A percentile compares a stretch with the other conserved stretches of the same genome.
Evolutionary conservation across 331 rosid species (phyloP).

Genomic region (Acacia concinna): DNA sequence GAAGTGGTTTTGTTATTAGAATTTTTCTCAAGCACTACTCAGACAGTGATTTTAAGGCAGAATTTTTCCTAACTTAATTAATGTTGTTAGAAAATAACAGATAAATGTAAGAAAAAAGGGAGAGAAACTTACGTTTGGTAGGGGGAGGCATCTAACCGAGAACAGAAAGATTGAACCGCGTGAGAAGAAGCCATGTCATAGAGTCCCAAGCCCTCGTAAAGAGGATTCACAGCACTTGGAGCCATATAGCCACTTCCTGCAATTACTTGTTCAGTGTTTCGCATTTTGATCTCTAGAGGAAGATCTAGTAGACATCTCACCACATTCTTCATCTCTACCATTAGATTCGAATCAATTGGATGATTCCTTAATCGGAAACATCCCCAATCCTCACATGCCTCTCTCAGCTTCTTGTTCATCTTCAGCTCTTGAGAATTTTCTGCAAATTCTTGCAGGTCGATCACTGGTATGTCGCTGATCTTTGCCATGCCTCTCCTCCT

Average conservation of each 20-base stretch:
- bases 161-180: conserved; percentile 37
- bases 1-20: not conserved
- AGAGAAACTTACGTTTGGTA: conserved; percentile 33
- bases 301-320: conserved; percentile 42
- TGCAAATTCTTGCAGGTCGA: conserved; percentile 22
- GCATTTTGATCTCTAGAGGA: conserved; percentile 45
- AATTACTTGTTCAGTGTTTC: conserved; percentile 31
- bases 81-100: not conserved
- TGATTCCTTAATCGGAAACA: conserved; percentile 57
- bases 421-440: conserved; percentile 7
- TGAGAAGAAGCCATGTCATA: conserved; percentile 45
- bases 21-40: not conserved
- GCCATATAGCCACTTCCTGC: conserved; percentile 49
- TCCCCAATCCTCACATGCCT: conserved; percentile 51
- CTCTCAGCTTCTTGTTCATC: conserved; percentile 35
- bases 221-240: conserved; percentile 35
- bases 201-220: conserved; percentile 53
- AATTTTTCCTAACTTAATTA: not conserved
- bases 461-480: not conserved
- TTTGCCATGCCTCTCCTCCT: not conserved
- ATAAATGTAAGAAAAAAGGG: not conserved
- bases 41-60: not conserved
- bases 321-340: conserved; percentile 50
- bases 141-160: conserved; percentile 33
- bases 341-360: conserved; percentile 24